These are phyloP conservation scores for Euryodendron excelsum DNA, from an alignment of 148 eudicot species.

Conservation along the genomic window DNA sequence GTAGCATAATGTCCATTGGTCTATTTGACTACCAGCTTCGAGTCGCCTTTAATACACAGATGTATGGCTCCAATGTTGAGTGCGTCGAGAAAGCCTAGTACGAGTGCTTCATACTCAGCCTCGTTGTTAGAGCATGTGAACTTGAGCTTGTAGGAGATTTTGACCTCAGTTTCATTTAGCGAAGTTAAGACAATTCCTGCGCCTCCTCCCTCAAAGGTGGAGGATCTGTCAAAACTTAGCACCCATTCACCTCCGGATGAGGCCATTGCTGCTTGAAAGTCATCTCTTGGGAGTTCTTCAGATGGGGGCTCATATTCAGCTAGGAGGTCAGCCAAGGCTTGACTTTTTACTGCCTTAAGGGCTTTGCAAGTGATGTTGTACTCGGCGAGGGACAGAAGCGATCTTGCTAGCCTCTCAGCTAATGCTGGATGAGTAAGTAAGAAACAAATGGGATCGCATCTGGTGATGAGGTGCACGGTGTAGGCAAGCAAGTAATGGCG, in stretches of 20 bases:
- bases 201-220: too few relatives aligned
- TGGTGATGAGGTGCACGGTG: too few relatives aligned
- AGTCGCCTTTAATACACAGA: background rate
- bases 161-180: background rate
- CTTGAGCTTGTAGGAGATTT: background rate
- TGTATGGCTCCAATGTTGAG: background rate
- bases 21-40: background rate
- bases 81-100: background rate
- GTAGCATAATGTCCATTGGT: background rate
- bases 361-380: too few relatives aligned
- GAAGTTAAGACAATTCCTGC: background rate
- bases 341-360: background rate
- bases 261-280: too few relatives aligned
- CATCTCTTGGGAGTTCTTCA: too few relatives aligned
- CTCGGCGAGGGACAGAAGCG: too few relatives aligned
- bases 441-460: too few relatives aligned
- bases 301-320: background rate
- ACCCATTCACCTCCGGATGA: too few relatives aligned
- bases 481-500: background rate
- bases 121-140: background rate
- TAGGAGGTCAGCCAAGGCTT: background rate
- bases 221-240: too few relatives aligned
- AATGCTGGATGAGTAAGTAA: too few relatives aligned
- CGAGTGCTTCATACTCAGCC: background rate
- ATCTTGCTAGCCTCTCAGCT: too few relatives aligned